Base-by-base conservation (phyloP, 1,139 yeast species). In the Barnettozyma hawaiiensis region DNA sequence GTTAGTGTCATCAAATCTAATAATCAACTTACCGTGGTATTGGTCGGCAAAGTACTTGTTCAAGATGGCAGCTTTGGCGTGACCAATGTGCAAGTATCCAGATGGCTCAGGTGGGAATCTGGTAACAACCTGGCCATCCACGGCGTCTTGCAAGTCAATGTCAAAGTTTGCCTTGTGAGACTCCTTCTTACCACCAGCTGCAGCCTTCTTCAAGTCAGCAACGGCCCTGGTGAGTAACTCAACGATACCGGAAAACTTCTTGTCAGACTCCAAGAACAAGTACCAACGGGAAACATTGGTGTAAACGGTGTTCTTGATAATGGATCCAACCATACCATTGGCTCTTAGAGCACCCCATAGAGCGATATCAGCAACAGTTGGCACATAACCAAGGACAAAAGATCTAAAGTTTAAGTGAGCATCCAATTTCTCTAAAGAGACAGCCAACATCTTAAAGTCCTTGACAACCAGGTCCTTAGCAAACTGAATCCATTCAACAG, bases 61-160 rank as follows among this genome's bases (percentile, higher is more conserved):
- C 61, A 92, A 76, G 49, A 92, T 73, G 43, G 97, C 97, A 44
- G 97, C 97, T 69, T 92, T 92, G 50, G 96, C 97, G 63, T 92
- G 98, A 57, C 98, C 97, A 68, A 82, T 92, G 76, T 83, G 92
- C 64, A 92, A 75, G 67, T 87, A 90, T 71, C 97, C 97, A 69
- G 95, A 85, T 42, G 84, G 84, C 65, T 78, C 84, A 42, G 71
- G 71, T 54, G 97, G 97, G 80, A 92, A 92, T 70, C 98, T 85
- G 43, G 97, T 92, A 44, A 92, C 97, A 46, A 92, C 97, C 66
- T 89, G 73, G 50, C 98, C 98, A 50, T 84, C 80, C 59, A 76
- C 79, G 47, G 97, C 98, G 60, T 81, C 95, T 46, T 85, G 85
- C 53, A 92, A 77, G 58, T 86, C 95, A 60, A 92, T 92, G 63